Conservation (phyloP, 257 asterid genomes). For the Ilex asprella region DNA sequence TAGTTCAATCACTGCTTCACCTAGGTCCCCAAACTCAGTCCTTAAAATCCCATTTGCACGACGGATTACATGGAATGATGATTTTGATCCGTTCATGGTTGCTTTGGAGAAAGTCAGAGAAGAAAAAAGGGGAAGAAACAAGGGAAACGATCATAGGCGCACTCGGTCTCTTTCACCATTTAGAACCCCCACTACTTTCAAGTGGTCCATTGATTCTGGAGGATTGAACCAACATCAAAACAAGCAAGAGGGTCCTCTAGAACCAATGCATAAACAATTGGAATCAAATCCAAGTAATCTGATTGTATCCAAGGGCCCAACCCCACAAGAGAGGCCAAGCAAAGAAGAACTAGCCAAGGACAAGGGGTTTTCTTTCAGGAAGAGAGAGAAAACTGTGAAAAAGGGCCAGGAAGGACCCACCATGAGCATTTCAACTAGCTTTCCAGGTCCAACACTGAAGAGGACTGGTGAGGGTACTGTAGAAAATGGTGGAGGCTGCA, state of each 20-base stretch:
- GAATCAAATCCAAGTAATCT: slow-evolving; percentile 26
- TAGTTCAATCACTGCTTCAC: slow-evolving; percentile 30
- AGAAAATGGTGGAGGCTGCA: neutral
- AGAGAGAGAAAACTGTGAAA: slow-evolving; percentile 23
- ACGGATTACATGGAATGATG: slow-evolving; percentile 36
- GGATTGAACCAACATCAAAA: neutral
- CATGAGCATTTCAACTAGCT: slow-evolving; percentile 4
- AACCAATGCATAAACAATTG: slow-evolving; percentile 12
- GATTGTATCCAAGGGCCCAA: slow-evolving; percentile 54
- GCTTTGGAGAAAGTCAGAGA: slow-evolving; percentile 60
- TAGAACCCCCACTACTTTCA: slow-evolving; percentile 10
- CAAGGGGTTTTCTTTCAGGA: slow-evolving; percentile 15
- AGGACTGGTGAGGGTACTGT: too few species aligned
- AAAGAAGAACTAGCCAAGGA: slow-evolving; percentile 19
- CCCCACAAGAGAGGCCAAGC: slow-evolving; percentile 24
- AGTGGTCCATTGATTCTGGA: slow-evolving; percentile 16
- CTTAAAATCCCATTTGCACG: slow-evolving; percentile 47
- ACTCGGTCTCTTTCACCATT: slow-evolving; percentile 55
- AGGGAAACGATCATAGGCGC: slow-evolving; percentile 32
- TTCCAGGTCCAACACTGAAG: neutral
- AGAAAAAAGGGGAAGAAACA: slow-evolving; percentile 45
- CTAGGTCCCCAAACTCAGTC: slow-evolving; percentile 33
- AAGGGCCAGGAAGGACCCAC: slow-evolving; percentile 14
- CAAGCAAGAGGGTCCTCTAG: slow-evolving; percentile 5
- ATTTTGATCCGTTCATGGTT: slow-evolving; percentile 52